Evolutionary conservation across 176 grass and related monocot species (phyloP), one percentile per base, ranked within the genome.

Genomic region (Bothriochloa decipiens): DNA sequence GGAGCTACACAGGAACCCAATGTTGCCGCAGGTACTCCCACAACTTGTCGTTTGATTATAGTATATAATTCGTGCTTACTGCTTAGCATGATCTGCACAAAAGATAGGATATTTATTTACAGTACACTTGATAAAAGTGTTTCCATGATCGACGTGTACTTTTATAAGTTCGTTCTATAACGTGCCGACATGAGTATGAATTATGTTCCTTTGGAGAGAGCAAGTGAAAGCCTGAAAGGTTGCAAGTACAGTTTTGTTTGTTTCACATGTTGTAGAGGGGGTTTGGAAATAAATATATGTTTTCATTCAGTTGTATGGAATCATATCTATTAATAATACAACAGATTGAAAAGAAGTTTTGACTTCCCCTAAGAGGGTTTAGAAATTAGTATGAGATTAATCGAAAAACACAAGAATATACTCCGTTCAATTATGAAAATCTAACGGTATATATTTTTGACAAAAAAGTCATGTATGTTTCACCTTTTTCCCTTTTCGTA

Each of bases 1-100:
- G 93, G 82, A 29, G 82, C 84, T 3, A 89, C 88, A 35, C 81
- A 92, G 89, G 97, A 94, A 70, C 78, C 86, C 23, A 39, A 0
- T 65, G 68, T 88, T 22, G 45, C 29, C 29, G 29, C 85, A 89
- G 89, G 96, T 99, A 77, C 57, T 4, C 13, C 7, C 14, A 27
- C 67, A 8, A 2, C 23, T 47, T 73, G 42, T 28, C 42, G 25
- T 72, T 72, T 27, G n/a, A 46, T 46, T 47, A n/a, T 7, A 27
- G n/a, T 26, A 6, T n/a, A 45, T 72, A 36, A 5, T 36, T 23
- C 23, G 42, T 73, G 70, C 42, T 10, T 73, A 29, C 58, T 62
- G 58, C 58, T 62, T 62, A 62, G 42, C 42, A 26, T 45, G n/a
- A 6, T 45, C 69, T 72, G 22, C 40, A 25, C 12, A 23, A 26